A percentile compares a stretch with the other conserved stretches of the same genome.
Conservation (phyloP, 805 yeast species). For the Metschnikowia drakensbergensis region DNA sequence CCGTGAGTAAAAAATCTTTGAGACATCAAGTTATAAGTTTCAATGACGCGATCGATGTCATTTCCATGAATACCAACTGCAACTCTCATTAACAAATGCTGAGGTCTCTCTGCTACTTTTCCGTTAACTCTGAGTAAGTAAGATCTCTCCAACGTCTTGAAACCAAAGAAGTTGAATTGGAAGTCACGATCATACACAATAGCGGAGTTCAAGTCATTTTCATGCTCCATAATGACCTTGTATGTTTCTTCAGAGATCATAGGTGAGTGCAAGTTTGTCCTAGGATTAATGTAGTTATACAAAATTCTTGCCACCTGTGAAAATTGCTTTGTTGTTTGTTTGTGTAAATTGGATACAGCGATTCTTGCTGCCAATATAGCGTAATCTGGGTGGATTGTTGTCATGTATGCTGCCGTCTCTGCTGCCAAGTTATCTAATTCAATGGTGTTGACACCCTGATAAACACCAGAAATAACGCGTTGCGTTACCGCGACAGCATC, state of each 20-base stretch:
- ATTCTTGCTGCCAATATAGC: constrained; percentile 93
- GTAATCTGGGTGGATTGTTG: constrained; percentile 97
- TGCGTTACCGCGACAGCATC: constrained; percentile 96
- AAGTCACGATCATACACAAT: constrained; percentile 49
- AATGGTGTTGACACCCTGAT: constrained; percentile 93
- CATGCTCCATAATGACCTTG: constrained; percentile 33
- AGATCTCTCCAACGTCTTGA: constrained; percentile 58
- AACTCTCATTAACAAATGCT: constrained; percentile 59
- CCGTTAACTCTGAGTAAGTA: constrained; percentile 53
- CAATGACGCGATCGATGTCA: constrained; percentile 50
- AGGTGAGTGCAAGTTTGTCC: constrained; percentile 55
- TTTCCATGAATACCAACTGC: constrained; percentile 58
- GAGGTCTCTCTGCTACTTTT: constrained; percentile 59
- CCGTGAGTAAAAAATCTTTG: constrained; percentile 58
- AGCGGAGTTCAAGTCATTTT: constrained; percentile 44
- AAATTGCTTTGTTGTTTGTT: constrained; percentile 85
- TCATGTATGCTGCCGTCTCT: constrained; percentile 96
- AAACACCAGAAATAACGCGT: constrained; percentile 91
- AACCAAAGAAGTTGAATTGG: constrained; percentile 56
- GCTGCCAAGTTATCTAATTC: constrained; percentile 74
- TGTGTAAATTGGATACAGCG: constrained; percentile 90
- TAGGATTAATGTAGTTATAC: constrained; percentile 77
- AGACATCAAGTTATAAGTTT: constrained; percentile 58
- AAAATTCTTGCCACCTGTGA: constrained; percentile 72
- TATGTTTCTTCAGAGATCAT: constrained; percentile 43